Conservation (phyloP, 2,329 filamentous ascomycete genomes). For the Ophiognomonia clavigignenti-juglandacearum region DNA sequence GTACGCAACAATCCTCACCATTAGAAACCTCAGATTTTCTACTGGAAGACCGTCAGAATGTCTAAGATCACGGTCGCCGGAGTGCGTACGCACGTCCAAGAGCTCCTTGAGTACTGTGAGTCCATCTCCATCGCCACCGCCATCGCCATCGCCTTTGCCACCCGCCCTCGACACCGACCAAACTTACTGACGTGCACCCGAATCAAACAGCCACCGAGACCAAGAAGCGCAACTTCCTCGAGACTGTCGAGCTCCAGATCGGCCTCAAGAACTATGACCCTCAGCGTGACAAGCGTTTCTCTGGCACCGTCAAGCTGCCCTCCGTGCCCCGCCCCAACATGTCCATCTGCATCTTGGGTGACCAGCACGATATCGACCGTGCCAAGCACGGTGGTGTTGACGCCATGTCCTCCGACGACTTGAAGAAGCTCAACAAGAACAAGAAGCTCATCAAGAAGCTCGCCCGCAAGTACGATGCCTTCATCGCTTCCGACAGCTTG, state of each 20-base stretch:
- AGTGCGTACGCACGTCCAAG: constrained; percentile 90
- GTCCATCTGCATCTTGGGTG: constrained; percentile 72
- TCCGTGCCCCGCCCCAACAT: constrained; percentile 87
- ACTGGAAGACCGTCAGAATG: constrained; percentile 86
- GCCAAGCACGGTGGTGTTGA: constrained; percentile 99
- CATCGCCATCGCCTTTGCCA: not conserved
- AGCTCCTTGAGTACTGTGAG: constrained; percentile 83
- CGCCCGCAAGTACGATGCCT: constrained; percentile 99
- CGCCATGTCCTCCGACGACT: constrained; percentile 95
- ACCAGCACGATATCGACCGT: constrained; percentile 97
- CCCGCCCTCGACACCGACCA: not conserved
- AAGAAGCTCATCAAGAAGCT: constrained; percentile 99
- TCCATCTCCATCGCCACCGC: constrained; percentile 29
- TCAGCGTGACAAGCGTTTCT: constrained; percentile 99
- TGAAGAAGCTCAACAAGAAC: constrained; percentile 99
- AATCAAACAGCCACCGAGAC: constrained; percentile 48
- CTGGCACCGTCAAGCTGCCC: constrained; percentile 94
- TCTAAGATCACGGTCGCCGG: constrained; percentile 66
- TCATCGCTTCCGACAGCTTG: constrained; percentile 91
- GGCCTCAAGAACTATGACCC: constrained; percentile 79
- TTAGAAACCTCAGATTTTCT: constrained; percentile 59
- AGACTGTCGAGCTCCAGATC: constrained; percentile 59
- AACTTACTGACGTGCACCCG: not conserved
- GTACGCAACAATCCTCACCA: constrained; percentile 58
- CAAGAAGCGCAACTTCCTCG: constrained; percentile 98